Evolutionary conservation across 805 yeast genomes (phyloP).

Genomic region (Alloascoidea africana): DNA sequence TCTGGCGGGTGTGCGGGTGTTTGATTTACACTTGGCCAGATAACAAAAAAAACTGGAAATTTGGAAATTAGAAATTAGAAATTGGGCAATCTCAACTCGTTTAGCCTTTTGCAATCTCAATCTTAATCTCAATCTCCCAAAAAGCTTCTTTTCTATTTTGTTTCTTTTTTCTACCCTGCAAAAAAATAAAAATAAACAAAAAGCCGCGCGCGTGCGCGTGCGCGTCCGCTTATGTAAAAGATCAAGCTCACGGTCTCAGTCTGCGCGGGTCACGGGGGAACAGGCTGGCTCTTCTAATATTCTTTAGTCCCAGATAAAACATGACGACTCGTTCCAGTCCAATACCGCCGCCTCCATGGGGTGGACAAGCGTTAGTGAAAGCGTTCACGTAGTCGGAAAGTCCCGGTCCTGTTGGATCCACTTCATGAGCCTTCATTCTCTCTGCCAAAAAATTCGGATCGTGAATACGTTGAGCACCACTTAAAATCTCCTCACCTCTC

Average conservation of each 20-base stretch:
- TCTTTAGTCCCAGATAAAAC: conserved; percentile 95
- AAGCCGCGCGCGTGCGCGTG: no score
- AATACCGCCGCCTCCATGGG: conserved; percentile 99
- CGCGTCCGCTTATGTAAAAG: background rate
- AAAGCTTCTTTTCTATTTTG: no score
- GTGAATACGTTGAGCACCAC: conserved; percentile 99
- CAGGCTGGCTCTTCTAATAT: conserved; percentile 94
- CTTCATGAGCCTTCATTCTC: conserved; percentile 73
- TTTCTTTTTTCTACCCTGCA: no score
- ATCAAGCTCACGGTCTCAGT: conserved; percentile 49
- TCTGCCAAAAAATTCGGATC: conserved; percentile 71
- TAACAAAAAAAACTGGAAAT: no score
- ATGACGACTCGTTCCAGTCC: conserved; percentile 97
- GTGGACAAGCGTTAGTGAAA: conserved; percentile 89
- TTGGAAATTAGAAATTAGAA: no score
- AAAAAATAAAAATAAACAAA: no score
- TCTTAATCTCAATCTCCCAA: no score
- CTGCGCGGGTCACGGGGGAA: conserved; percentile 99
- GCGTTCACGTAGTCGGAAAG: conserved; percentile 85
- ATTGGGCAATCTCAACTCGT: no score
- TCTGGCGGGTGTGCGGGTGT: no score
- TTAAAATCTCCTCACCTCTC: conserved; percentile 98
- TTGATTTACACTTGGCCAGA: no score
- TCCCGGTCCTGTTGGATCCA: conserved; percentile 72
- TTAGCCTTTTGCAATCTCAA: no score